Conservation (phyloP, 2,329 filamentous ascomycete species). For the Thelonectria olida region DNA sequence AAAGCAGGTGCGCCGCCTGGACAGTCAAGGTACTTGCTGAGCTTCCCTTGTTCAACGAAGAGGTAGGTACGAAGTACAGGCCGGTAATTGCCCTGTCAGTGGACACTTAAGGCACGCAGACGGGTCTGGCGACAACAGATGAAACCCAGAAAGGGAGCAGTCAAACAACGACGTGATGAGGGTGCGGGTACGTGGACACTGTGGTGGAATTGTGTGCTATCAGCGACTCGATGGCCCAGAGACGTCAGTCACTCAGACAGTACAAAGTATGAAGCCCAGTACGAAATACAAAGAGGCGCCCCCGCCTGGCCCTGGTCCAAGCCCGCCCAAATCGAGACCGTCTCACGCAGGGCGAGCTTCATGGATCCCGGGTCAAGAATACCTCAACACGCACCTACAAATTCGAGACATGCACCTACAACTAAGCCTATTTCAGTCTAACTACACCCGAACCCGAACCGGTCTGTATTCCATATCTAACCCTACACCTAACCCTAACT, state of each 20-base stretch:
- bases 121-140: slow-evolving; percentile 4
- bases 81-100: not conserved
- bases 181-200: not conserved
- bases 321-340: slow-evolving; percentile 8
- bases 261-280: too few species aligned
- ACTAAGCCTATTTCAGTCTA: too few species aligned
- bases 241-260: not conserved
- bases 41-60: not conserved
- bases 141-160: slow-evolving; percentile 3
- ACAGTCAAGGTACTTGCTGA: too few species aligned
- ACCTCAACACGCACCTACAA: too few species aligned
- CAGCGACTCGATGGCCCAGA: not conserved
- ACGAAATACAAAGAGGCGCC: not conserved
- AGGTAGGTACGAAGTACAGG: too few species aligned
- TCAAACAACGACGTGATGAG: not conserved
- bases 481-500: too few species aligned
- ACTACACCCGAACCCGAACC: too few species aligned
- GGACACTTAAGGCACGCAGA: slow-evolving; percentile 3
- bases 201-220: not conserved
- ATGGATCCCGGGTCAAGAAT: not conserved
- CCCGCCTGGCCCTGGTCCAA: not conserved
- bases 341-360: not conserved
- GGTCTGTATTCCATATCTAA: too few species aligned
- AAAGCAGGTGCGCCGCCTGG: too few species aligned
- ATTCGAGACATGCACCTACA: too few species aligned